Percentiles rank a stretch among this genome's conserved stretches.
Evolutionary conservation across 1,139 yeast genomes (phyloP).

Genomic region (Nakaseomyces kungkrabaensis): DNA sequence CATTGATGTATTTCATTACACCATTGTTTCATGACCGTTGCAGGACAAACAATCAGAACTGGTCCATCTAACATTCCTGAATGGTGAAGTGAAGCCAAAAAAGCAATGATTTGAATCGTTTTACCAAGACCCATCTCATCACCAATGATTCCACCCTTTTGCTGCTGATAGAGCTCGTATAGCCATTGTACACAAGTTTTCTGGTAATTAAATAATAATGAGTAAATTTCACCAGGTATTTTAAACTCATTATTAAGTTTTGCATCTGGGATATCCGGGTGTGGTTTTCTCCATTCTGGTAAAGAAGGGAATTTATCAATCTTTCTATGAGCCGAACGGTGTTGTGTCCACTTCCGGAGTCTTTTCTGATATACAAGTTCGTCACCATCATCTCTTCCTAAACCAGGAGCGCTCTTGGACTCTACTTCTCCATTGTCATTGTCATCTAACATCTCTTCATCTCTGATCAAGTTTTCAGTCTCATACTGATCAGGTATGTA

Average conservation of each 20-base stretch:
- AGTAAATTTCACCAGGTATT: slow-evolving; percentile 85
- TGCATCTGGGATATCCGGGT: slow-evolving; percentile 72
- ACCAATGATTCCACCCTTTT: slow-evolving; percentile 89
- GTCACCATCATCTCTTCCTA: slow-evolving; percentile 67
- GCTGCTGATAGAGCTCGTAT: slow-evolving; percentile 73
- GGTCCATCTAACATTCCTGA: slow-evolving; percentile 70
- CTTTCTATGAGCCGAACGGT: slow-evolving; percentile 31
- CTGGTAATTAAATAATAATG: slow-evolving; percentile 82
- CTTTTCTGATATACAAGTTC: slow-evolving; percentile 52
- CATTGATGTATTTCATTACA: slow-evolving; percentile 88
- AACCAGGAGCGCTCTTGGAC: slow-evolving; percentile 11
- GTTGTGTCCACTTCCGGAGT: slow-evolving; percentile 46
- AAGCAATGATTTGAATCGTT: slow-evolving; percentile 84
- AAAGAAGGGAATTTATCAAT: slow-evolving; percentile 16
- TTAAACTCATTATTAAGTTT: slow-evolving; percentile 55
- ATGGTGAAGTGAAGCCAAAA: slow-evolving; percentile 82
- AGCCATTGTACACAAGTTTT: slow-evolving; percentile 82
- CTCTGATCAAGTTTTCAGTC: slow-evolving; percentile 4
- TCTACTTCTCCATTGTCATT: slow-evolving; percentile 9
- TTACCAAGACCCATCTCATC: slow-evolving; percentile 98
- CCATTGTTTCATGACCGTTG: slow-evolving; percentile 95
- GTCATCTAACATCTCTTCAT: slow-evolving; percentile 4
- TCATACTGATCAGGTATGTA: slow-evolving; percentile 7
- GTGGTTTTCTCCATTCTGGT: slow-evolving; percentile 56
- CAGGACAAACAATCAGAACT: slow-evolving; percentile 83